phyloP scores from a whole-genome alignment of 345 rosid species.

The Lenwebbia sp. region DNA sequence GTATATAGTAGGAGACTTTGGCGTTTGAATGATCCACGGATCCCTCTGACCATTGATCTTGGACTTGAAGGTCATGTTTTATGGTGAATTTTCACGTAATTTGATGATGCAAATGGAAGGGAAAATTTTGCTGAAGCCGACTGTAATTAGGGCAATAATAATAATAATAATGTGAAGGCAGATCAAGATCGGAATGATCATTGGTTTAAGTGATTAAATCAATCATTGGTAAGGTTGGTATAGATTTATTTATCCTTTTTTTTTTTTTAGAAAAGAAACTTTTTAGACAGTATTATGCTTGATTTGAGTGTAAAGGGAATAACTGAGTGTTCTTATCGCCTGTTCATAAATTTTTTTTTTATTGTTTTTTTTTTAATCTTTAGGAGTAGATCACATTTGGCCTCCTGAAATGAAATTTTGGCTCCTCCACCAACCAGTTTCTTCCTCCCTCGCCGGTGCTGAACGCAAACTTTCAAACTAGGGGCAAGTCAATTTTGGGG shows the following conservation, averaged over 20 bases:
- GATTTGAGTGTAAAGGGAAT: not conserved
- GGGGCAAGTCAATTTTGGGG: too few species aligned
- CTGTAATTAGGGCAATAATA: not conserved
- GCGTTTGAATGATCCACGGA: not conserved
- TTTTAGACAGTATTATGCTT: not conserved
- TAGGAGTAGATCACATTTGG: not conserved
- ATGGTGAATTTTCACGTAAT: not conserved
- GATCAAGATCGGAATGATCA: not conserved
- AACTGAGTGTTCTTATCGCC: not conserved
- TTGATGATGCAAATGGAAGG: not conserved
- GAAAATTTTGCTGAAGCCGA: not conserved
- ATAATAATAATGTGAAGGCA: not conserved
- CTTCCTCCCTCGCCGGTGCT: not conserved
- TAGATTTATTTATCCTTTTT: not conserved
- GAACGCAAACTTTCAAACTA: not conserved
- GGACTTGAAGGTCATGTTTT: not conserved
- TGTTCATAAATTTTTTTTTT: not conserved
- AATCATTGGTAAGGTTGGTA: not conserved
- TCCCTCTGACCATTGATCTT: not conserved
- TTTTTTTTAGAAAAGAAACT: not conserved
- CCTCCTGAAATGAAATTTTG: not conserved
- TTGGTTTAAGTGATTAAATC: not conserved
- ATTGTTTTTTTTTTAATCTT: not conserved
- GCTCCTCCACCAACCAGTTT: too few species aligned
- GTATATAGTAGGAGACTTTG: not conserved